A percentile compares a stretch with the other conserved stretches of the same genome.
These are phyloP conservation scores for Cicer bijugum DNA, from an alignment of 306 rosid genomes.

Conservation along the genomic window DNA sequence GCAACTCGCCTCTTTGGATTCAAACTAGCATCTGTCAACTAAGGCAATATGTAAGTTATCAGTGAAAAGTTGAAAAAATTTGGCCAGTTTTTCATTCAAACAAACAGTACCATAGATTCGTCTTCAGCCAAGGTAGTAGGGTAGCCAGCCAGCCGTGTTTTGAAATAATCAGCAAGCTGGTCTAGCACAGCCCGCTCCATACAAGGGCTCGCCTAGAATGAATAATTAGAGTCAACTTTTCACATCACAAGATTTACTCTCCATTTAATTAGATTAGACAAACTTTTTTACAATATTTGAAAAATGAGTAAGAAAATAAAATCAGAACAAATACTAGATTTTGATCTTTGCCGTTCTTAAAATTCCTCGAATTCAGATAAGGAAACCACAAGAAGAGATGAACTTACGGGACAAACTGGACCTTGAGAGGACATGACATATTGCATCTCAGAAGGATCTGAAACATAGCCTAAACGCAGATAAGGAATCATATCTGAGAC, in stretches of 20 bases:
- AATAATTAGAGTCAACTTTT: constrained; percentile 35
- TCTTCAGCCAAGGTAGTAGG: constrained; percentile 90
- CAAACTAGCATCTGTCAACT: constrained; percentile 73
- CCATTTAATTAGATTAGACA: not conserved
- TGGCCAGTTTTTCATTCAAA: constrained; percentile 14
- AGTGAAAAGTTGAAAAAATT: constrained; percentile 32
- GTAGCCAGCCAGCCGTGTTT: constrained; percentile 78
- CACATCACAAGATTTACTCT: constrained; percentile 37
- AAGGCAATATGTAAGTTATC: constrained; percentile 41
- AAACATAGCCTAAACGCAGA: constrained; percentile 87
- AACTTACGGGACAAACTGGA: constrained; percentile 93
- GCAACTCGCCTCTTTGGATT: constrained; percentile 89
- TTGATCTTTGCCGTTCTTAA: constrained; percentile 33
- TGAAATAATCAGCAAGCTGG: constrained; percentile 84
- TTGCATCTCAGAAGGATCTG: constrained; percentile 95
- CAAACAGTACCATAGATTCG: constrained; percentile 68
- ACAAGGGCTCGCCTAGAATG: constrained; percentile 81
- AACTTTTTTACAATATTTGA: not conserved
- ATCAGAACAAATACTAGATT: constrained; percentile 28
- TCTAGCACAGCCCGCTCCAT: constrained; percentile 93
- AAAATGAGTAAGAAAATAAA: constrained; percentile 9
- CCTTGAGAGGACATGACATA: constrained; percentile 97
- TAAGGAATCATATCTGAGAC: constrained; percentile 86
- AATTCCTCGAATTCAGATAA: constrained; percentile 32
- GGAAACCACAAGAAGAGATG: constrained; percentile 26